phyloP scores from a whole-genome alignment of 768 basidiomycete species.

The Auriscalpium vulgare region DNA sequence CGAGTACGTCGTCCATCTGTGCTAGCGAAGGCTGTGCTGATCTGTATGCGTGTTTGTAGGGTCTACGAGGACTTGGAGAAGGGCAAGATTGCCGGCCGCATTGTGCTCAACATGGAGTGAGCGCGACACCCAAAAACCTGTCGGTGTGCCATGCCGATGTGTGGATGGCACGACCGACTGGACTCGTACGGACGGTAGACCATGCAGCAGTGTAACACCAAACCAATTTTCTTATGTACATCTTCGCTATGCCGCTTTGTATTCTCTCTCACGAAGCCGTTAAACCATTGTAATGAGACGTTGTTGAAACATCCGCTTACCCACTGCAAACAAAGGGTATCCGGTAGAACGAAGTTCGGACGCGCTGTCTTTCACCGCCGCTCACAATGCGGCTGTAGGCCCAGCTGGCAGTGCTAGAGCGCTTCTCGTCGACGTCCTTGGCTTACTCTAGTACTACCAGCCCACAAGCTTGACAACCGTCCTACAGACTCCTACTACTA shows the following conservation, averaged over 20 bases:
- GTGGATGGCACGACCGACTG: not conserved
- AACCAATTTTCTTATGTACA: not conserved
- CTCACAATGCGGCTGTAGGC: too few species aligned
- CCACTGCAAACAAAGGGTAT: too few species aligned
- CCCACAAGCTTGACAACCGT: too few species aligned
- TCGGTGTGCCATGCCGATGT: not conserved
- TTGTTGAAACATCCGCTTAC: too few species aligned
- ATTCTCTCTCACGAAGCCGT: not conserved
- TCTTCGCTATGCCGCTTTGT: not conserved
- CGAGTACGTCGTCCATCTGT: conserved; percentile 31
- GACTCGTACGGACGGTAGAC: not conserved
- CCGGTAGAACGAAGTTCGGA: too few species aligned
- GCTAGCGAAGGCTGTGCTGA: not conserved
- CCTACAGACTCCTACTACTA: too few species aligned
- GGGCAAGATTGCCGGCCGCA: conserved; percentile 41
- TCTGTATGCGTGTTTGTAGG: conserved; percentile 13
- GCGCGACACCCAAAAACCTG: not conserved
- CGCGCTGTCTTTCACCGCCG: too few species aligned
- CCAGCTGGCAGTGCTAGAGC: too few species aligned
- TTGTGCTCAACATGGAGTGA: conserved; percentile 34
- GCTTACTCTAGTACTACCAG: too few species aligned
- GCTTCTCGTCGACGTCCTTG: too few species aligned
- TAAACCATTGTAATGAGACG: too few species aligned
- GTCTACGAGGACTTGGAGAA: conserved; percentile 33
- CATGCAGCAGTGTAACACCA: not conserved